Evolutionary conservation across 2,329 filamentous ascomycete species (phyloP), one percentile per base, ranked within the genome.

Genomic region (Lasiodiplodia theobromae): DNA sequence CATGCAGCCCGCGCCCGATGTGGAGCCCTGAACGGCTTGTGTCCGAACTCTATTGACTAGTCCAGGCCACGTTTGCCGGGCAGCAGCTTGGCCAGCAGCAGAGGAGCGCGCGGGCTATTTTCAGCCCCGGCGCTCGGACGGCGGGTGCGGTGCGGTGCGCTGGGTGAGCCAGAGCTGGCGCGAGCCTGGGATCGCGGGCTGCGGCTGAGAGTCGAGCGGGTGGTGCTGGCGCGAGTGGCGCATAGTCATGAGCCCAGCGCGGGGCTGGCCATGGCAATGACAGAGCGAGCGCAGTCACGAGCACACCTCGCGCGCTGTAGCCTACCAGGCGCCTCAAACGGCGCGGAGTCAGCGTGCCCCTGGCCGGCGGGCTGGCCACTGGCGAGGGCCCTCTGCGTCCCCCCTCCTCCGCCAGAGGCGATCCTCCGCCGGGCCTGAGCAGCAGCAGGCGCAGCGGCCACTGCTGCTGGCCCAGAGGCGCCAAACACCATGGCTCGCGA

Each of bases 21-120:
- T 64, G 60, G 60, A 47, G 28, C 18, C 47, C 31, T 38, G 60
- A 51, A 49, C 60, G 60, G 60, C 60, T 52, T 63, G 58, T 64
- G 60, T 64, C 60, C 47, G 60, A 64, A 64, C 60, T 64, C 60
- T 64, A 64, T 64, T 64, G 60, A 51, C 60, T 64, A 52, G 60
- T 52, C 44, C 47, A 64, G 60, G 60, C 44, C 60, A 64, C 60
- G 44, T 47, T 47, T 49, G 60, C 60, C 58, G 40, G 38, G 58
- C 49, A 49, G 40, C 44, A 47, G 58, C 58, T 63, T 63, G 40
- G 58, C 40, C 25, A 47, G 57, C 57, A 47, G 38, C 18, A 23
- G 23, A 21, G 44, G 25, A 25, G n/a, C 40, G 23, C 56, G 54
- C 58, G 60, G 60, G 60, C 60, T 64, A 64, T 64, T 64, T 64